phyloP scores from a whole-genome alignment of 306 rosid genomes.

The Lathyrus oleraceus region DNA sequence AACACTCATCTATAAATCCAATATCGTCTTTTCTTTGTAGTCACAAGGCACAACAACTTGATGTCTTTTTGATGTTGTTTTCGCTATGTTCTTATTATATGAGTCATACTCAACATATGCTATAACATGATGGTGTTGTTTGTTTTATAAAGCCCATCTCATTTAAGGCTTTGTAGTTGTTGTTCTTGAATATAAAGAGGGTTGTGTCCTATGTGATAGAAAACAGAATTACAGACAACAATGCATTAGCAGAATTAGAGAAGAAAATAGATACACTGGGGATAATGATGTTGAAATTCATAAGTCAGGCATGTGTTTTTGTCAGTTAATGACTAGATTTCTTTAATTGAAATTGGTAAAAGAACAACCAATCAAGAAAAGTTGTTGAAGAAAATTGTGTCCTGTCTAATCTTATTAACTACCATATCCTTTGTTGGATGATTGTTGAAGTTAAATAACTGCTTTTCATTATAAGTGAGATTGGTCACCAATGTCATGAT shows the following conservation, averaged over 20 bases:
- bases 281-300: too few species aligned
- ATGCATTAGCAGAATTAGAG: too few species aligned
- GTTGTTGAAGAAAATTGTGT: background rate
- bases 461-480: constrained; percentile 10
- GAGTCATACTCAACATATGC: too few species aligned
- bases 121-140: too few species aligned
- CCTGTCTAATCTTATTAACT: constrained; percentile 18
- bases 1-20: too few species aligned
- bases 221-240: too few species aligned
- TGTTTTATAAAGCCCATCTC: too few species aligned
- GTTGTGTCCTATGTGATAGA: background rate
- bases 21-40: too few species aligned
- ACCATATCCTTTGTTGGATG: background rate
- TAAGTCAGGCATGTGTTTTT: background rate
- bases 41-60: too few species aligned
- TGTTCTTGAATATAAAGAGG: background rate
- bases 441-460: background rate
- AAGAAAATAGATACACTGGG: too few species aligned
- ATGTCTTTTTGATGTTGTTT: too few species aligned
- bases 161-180: background rate
- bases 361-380: constrained; percentile 13
- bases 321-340: background rate
- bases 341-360: constrained; percentile 10
- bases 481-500: constrained; percentile 31
- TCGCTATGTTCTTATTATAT: too few species aligned